These are phyloP conservation scores for Taphrina wiesneri DNA, from an alignment of 1,139 yeast genomes.

Conservation along the genomic window DNA sequence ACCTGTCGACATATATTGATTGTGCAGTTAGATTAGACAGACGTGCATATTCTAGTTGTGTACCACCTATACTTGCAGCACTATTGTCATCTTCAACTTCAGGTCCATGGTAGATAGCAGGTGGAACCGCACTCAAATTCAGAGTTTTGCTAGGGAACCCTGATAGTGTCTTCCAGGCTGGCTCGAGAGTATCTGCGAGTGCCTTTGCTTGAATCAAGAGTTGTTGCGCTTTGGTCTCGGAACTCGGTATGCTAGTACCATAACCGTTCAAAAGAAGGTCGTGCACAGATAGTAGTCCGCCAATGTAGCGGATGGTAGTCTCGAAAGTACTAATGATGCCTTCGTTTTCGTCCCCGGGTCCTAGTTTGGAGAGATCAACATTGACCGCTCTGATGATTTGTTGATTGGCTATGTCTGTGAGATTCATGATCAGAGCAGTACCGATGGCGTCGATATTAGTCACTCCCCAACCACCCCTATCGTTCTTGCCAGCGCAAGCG, in stretches of 20 bases:
- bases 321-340: constrained; percentile 85
- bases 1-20: constrained; percentile 67
- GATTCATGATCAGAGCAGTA: constrained; percentile 11
- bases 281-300: constrained; percentile 81
- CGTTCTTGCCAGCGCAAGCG: not conserved
- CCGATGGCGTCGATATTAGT: constrained; percentile 9
- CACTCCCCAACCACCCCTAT: constrained; percentile 18
- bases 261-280: constrained; percentile 53
- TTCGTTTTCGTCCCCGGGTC: constrained; percentile 46
- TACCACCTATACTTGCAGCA: constrained; percentile 81
- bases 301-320: constrained; percentile 89
- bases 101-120: constrained; percentile 61
- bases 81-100: constrained; percentile 65
- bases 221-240: constrained; percentile 49
- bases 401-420: not conserved
- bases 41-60: constrained; percentile 85
- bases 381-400: constrained; percentile 36
- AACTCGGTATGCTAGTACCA: not conserved
- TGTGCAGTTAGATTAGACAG: constrained; percentile 78
- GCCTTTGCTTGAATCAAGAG: constrained; percentile 74
- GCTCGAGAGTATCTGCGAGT: constrained; percentile 63
- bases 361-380: constrained; percentile 55
- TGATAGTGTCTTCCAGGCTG: constrained; percentile 69
- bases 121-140: constrained; percentile 25
- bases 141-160: constrained; percentile 51